Evolutionary conservation across 495 filamentous ascomycete genomes (phyloP).

Genomic region (Tuber magnatum): DNA sequence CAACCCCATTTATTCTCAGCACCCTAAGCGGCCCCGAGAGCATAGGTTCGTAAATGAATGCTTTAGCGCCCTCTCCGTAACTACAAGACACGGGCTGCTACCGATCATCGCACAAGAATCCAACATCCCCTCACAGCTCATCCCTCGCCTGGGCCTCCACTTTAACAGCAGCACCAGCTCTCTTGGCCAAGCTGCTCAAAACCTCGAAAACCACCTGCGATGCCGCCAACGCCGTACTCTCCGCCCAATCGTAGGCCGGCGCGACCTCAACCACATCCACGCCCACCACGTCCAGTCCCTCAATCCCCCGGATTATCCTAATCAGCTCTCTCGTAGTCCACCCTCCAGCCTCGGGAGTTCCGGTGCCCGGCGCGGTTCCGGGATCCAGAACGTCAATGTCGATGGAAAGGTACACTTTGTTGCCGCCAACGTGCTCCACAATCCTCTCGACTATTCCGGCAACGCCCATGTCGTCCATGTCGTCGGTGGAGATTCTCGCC

Average conservation of each 20-base stretch:
- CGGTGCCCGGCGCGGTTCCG: constrained; percentile 62
- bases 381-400: constrained; percentile 74
- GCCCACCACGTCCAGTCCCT: constrained; percentile 63
- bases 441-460: constrained; percentile 55
- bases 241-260: constrained; percentile 75
- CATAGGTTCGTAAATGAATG: neutral
- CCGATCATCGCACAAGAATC: neutral
- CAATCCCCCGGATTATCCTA: constrained; percentile 60
- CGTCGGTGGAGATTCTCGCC: constrained; percentile 58
- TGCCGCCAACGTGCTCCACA: constrained; percentile 52
- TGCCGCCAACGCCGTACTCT: constrained; percentile 77
- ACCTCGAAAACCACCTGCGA: constrained; percentile 78
- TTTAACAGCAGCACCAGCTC: constrained; percentile 5
- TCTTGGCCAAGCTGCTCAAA: constrained; percentile 71
- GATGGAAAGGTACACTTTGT: constrained; percentile 62
- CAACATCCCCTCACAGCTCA: neutral
- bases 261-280: constrained; percentile 81
- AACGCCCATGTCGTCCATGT: constrained; percentile 62
- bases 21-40: neutral
- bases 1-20: neutral
- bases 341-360: constrained; percentile 66
- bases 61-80: neutral
- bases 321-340: constrained; percentile 70
- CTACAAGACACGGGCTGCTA: neutral
- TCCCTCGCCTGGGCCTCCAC: neutral